These are phyloP conservation scores for Pichia thaimueangensis DNA, from an alignment of 805 yeast genomes.

Conservation along the genomic window DNA sequence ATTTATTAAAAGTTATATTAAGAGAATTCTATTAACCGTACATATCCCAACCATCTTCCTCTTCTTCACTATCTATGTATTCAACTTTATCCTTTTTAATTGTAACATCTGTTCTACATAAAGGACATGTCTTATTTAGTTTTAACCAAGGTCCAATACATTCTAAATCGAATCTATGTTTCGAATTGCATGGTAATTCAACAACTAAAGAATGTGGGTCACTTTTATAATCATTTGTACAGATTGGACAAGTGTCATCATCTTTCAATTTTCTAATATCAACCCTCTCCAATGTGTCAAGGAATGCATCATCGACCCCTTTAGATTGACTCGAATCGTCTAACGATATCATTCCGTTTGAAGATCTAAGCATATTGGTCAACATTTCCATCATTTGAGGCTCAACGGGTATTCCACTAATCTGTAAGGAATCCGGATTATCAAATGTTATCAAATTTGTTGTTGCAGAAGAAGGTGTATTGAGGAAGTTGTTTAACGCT, in stretches of 20 bases:
- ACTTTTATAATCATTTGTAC: conserved; percentile 64
- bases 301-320: conserved; percentile 63
- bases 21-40: conserved; percentile 65
- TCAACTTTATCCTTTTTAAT: conserved; percentile 37
- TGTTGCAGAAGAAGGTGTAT: conserved; percentile 3
- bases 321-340: conserved; percentile 6
- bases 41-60: conserved; percentile 72
- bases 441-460: not conserved
- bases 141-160: conserved; percentile 88
- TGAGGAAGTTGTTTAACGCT: conserved; percentile 12
- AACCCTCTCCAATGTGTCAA: conserved; percentile 76
- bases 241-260: conserved; percentile 75
- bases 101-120: conserved; percentile 71
- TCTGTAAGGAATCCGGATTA: not conserved
- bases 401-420: not conserved
- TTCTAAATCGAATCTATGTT: conserved; percentile 80
- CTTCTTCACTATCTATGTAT: conserved; percentile 45
- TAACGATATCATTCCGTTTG: not conserved
- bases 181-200: conserved; percentile 56
- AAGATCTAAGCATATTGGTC: conserved; percentile 7
- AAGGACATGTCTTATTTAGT: conserved; percentile 70
- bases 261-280: conserved; percentile 32
- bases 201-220: conserved; percentile 80
- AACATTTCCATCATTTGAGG: conserved; percentile 9
- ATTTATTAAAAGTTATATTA: too few relatives aligned